Percentiles rank a stretch among this genome's conserved stretches.
Conservation (phyloP, 805 yeast genomes). For the Nakazawaea sp. region DNA sequence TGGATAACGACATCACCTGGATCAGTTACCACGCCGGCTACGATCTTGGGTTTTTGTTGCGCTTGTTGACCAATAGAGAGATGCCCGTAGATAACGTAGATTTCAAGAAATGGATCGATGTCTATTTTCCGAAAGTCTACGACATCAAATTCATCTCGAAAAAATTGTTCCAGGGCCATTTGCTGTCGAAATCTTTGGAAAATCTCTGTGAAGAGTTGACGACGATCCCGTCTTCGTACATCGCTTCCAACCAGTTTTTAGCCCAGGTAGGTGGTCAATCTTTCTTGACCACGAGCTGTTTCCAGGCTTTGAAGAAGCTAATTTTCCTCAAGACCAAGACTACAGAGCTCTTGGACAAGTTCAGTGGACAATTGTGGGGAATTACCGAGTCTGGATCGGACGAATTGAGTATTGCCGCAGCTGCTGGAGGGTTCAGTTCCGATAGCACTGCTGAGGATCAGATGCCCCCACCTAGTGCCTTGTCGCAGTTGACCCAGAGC, state of each 20-base stretch:
- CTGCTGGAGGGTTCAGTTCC: background rate
- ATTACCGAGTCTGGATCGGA: slow-evolving; percentile 4
- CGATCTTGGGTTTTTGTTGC: slow-evolving; percentile 84
- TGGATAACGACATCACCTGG: slow-evolving; percentile 74
- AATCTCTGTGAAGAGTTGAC: slow-evolving; percentile 65
- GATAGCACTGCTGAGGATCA: background rate
- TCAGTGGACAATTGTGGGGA: slow-evolving; percentile 10
- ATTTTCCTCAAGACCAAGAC: slow-evolving; percentile 8
- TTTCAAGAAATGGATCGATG: slow-evolving; percentile 61
- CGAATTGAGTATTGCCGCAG: no score
- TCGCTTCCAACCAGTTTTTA: slow-evolving; percentile 29
- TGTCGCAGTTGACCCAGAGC: slow-evolving; percentile 4
- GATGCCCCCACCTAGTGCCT: slow-evolving; percentile 1
- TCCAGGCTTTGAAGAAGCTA: slow-evolving; percentile 43
- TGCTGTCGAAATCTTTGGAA: slow-evolving; percentile 37
- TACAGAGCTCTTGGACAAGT: slow-evolving; percentile 3
- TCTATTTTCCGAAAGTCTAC: slow-evolving; percentile 74
- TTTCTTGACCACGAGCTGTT: slow-evolving; percentile 56
- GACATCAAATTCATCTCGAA: slow-evolving; percentile 61
- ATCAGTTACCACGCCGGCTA: slow-evolving; percentile 90
- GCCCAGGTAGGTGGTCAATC: slow-evolving; percentile 59
- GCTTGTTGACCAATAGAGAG: slow-evolving; percentile 63
- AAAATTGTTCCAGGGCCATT: slow-evolving; percentile 15
- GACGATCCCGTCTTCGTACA: slow-evolving; percentile 50
- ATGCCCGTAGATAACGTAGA: slow-evolving; percentile 81